Base-by-base conservation (phyloP, 345 rosid species). In the Dovyalis caffra region DNA sequence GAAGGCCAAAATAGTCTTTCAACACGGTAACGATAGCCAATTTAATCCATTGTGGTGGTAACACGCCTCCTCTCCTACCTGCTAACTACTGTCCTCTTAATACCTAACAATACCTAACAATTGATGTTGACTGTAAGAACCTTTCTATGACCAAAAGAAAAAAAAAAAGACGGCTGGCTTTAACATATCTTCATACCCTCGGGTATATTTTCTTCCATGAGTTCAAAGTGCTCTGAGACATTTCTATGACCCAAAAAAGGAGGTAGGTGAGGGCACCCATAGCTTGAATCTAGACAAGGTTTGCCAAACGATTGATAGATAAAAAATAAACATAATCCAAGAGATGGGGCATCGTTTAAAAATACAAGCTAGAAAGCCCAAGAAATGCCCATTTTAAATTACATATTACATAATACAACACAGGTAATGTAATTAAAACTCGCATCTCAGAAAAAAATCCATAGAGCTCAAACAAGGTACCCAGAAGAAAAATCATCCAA, bases 401-500 rank as follows among this genome's bases (percentile, higher is more conserved):
- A 60, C 63, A 15, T 47, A 0, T 34, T 49, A 28, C 65, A 69
- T 61, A 29, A 47, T 49, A 73, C 45, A 78, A 20, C 65, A 51
- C 60, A 3, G 60, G n/a, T n/a, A 56, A n/a, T 26, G 28, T 12
- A 43, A 35, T 20, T 38, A 47, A 51, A 61, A 37, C 29, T 29
- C 68, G 23, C 66, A 64, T 28, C 80, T 47, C 57, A 25, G 53
- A 78, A 33, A 78, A 33, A 56, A 68, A 49, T 69, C 67, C 67
- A 62, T 34, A 62, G n/a, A n/a, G 23, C 40, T 64, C 38, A 38
- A 38, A 66, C 7, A 38, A 38, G 26, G 33, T 9, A 26, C 45
- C 43, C 57, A 6, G 60, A 31, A 12, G 16, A 71, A 70, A 23
- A 38, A 58, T 28, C 32, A 64, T 57, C 47, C 31, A 45, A 35